Conservation (phyloP, 2,329 filamentous ascomycete species). For the Sarocladiaceae sp. region DNA sequence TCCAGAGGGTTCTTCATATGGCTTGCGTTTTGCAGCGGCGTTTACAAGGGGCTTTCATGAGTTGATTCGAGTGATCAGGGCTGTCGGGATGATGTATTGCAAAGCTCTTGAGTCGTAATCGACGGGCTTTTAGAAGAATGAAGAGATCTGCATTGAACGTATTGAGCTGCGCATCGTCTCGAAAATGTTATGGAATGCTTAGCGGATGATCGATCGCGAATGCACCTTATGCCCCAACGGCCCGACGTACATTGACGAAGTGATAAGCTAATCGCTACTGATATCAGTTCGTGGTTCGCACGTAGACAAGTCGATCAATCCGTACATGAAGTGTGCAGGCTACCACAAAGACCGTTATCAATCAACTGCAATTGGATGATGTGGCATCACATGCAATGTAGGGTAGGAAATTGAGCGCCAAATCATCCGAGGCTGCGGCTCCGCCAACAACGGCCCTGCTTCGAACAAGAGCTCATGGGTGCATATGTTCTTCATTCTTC, state of each 20-base stretch:
- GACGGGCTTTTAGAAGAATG: slow-evolving; percentile 1
- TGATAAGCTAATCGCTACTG: too few species aligned
- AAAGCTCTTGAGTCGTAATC: neutral
- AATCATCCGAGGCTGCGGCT: slow-evolving; percentile 1
- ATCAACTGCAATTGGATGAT: neutral
- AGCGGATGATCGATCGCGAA: too few species aligned
- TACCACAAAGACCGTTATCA: too few species aligned
- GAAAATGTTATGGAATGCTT: too few species aligned
- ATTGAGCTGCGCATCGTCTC: too few species aligned
- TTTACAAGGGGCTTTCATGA: slow-evolving; percentile 5
- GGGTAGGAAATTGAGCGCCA: neutral
- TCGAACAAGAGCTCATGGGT: too few species aligned
- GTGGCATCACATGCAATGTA: slow-evolving; percentile 5
- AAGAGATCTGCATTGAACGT: slow-evolving; percentile 7
- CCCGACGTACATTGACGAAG: too few species aligned
- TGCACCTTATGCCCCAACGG: too few species aligned
- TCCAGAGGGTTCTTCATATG: slow-evolving; percentile 8
- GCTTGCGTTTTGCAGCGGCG: slow-evolving; percentile 10
- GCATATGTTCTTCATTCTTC: too few species aligned
- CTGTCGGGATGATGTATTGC: neutral
- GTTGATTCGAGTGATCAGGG: slow-evolving; percentile 5
- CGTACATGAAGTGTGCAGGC: too few species aligned
- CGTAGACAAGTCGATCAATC: too few species aligned
- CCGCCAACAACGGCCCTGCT: neutral
- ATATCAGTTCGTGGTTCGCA: too few species aligned